phyloP scores from a whole-genome alignment of 228 moss, liverwort and hornwort genomes.

The Sphagnum fallax region DNA sequence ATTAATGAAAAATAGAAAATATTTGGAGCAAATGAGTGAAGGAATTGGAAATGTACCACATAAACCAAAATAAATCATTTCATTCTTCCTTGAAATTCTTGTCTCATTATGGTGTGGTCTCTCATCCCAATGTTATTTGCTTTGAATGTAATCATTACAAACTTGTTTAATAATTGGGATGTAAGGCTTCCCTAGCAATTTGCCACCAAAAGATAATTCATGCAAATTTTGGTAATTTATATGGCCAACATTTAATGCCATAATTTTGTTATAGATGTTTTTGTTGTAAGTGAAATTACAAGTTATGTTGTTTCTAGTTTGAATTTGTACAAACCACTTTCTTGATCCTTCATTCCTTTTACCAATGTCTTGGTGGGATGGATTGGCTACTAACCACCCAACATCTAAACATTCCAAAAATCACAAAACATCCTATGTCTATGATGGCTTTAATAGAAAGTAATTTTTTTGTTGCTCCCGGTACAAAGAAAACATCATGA shows the following conservation, averaged over 20 bases:
- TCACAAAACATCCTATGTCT: no score
- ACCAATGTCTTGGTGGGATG: neutral
- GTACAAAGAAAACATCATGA: no score
- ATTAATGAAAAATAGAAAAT: neutral
- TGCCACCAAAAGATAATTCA: neutral
- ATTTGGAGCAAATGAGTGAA: neutral
- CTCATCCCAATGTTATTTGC: neutral
- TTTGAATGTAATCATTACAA: neutral
- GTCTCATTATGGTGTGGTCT: neutral
- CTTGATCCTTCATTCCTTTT: neutral
- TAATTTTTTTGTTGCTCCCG: no score
- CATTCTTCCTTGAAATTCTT: neutral
- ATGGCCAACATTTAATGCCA: neutral
- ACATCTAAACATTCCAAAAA: no score
- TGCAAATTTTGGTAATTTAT: neutral
- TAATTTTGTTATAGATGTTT: neutral
- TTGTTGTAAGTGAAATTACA: neutral
- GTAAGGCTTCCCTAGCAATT: neutral
- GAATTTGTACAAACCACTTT: neutral
- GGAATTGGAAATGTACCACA: neutral
- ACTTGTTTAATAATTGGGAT: neutral
- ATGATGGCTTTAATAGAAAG: no score
- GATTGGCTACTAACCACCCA: no score
- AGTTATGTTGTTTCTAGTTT: neutral
- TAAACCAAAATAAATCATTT: neutral